Percentiles rank a stretch among this genome's conserved stretches.
phyloP scores from a whole-genome alignment of 2,329 filamentous ascomycete genomes.

The Leptodontidium sp. region DNA sequence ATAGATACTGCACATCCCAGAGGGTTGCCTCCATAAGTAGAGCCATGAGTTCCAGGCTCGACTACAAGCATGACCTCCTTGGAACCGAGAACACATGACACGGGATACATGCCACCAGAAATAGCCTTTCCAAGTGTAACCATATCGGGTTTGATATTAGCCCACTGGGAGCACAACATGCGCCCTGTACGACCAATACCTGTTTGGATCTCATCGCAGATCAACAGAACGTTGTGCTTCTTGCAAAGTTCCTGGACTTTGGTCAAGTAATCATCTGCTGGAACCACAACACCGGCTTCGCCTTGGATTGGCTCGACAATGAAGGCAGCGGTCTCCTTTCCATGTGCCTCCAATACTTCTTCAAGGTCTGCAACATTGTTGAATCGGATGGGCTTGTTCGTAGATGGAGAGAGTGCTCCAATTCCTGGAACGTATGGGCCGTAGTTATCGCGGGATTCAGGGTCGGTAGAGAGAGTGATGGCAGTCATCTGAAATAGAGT shows the following conservation, averaged over 20 bases:
- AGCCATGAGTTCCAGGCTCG: constrained; percentile 96
- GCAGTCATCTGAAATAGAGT: constrained; percentile 72
- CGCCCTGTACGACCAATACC: constrained; percentile 94
- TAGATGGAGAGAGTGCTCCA: constrained; percentile 78
- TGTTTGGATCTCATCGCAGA: constrained; percentile 98
- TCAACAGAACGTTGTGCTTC: constrained; percentile 93
- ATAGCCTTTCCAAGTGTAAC: constrained; percentile 97
- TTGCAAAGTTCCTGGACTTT: constrained; percentile 86
- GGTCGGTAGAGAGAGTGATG: constrained; percentile 93
- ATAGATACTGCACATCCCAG: constrained; percentile 95
- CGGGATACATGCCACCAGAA: constrained; percentile 98
- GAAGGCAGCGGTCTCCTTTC: constrained; percentile 88
- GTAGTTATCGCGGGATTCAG: constrained; percentile 93
- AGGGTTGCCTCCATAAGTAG: constrained; percentile 98
- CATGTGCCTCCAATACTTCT: constrained; percentile 79
- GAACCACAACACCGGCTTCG: constrained; percentile 95
- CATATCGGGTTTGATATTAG: constrained; percentile 92
- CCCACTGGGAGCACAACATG: constrained; percentile 94
- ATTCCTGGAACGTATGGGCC: constrained; percentile 93
- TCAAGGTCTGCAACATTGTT: constrained; percentile 85
- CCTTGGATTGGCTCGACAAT: constrained; percentile 97
- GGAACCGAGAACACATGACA: constrained; percentile 87
- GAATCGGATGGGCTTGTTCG: constrained; percentile 81
- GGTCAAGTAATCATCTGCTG: constrained; percentile 85
- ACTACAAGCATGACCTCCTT: constrained; percentile 95